Conservation (phyloP, 257 asterid species). For the Primulina eburnea region DNA sequence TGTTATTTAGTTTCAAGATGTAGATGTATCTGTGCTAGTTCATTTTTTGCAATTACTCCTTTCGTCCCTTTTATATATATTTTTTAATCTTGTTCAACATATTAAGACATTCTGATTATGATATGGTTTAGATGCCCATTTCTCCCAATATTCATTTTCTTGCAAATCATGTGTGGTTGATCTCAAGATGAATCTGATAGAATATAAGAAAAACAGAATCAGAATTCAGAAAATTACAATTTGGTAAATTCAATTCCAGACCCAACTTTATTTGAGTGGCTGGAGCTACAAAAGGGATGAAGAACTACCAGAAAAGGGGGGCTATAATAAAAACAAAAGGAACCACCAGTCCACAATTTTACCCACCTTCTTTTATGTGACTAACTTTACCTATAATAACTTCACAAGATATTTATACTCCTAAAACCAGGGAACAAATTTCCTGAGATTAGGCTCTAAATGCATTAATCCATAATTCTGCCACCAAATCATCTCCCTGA, state of each 20-base stretch:
- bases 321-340: background rate
- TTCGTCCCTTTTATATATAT: background rate
- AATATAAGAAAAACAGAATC: background rate
- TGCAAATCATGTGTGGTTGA: background rate
- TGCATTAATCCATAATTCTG: background rate
- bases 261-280: background rate
- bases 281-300: background rate
- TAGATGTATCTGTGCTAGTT: background rate
- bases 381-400: background rate
- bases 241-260: background rate
- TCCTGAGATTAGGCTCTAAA: background rate
- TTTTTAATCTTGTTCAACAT: constrained; percentile 1
- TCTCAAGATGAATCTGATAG: background rate
- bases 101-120: constrained; percentile 10
- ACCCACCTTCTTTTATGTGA: background rate
- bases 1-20: background rate
- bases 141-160: background rate
- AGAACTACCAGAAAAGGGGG: background rate
- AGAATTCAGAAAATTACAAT: too few relatives aligned
- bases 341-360: background rate
- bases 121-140: background rate
- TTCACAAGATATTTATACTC: too few relatives aligned
- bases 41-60: background rate
- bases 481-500: background rate
- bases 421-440: too few relatives aligned